phyloP scores from a whole-genome alignment of 345 rosid species.

The Eucalyptus sideroxylon region DNA sequence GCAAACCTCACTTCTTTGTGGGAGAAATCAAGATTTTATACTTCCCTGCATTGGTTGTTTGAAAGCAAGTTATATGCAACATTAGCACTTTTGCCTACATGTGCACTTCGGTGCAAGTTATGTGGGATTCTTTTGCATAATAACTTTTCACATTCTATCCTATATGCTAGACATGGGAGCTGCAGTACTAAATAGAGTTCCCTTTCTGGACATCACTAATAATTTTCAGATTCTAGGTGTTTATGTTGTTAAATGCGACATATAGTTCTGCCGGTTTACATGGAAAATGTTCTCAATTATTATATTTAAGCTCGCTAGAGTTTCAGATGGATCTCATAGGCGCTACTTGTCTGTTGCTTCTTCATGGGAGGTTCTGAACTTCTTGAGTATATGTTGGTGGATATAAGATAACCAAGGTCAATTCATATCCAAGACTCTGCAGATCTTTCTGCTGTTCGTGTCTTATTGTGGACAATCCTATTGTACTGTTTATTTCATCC shows the following conservation, averaged over 20 bases:
- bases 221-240: neutral
- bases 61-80: neutral
- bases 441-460: neutral
- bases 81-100: neutral
- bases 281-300: neutral
- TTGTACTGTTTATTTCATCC: neutral
- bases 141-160: neutral
- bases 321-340: neutral
- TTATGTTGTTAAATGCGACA: neutral
- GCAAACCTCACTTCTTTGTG: neutral
- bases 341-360: neutral
- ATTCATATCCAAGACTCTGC: neutral
- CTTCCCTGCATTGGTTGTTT: neutral
- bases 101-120: neutral
- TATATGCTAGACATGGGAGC: neutral
- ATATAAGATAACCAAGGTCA: neutral
- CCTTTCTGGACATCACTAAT: neutral
- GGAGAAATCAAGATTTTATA: neutral
- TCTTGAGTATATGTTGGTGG: neutral
- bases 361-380: neutral
- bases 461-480: neutral
- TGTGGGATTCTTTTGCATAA: neutral
- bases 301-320: neutral
- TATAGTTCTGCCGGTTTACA: neutral
- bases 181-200: neutral